phyloP scores from a whole-genome alignment of 169 alveolate genomes.

The Eimeria maxima region DNA sequence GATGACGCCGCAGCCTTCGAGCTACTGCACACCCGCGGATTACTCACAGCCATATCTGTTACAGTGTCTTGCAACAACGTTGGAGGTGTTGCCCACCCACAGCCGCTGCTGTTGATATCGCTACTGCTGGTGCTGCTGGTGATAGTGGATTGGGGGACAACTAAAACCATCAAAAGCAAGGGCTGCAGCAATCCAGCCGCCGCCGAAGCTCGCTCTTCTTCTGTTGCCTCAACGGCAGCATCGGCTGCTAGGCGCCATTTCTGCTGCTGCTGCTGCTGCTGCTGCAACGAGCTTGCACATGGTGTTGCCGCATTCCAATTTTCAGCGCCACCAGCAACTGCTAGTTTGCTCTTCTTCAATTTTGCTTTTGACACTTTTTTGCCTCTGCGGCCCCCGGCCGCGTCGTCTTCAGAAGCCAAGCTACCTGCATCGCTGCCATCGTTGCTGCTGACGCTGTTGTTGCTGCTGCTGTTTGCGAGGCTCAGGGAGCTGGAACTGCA shows the following conservation, averaged over 20 bases:
- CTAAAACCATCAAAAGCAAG: slow-evolving; percentile 23
- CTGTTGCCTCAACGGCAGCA: slow-evolving; percentile 58
- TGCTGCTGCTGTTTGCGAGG: slow-evolving; percentile 58
- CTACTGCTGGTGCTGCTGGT: slow-evolving; percentile 30
- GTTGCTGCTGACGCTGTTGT: slow-evolving; percentile 7
- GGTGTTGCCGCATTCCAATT: slow-evolving; percentile 1
- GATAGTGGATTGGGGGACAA: neutral
- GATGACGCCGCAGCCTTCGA: neutral
- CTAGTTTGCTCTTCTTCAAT: neutral
- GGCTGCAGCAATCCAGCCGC: slow-evolving; percentile 66
- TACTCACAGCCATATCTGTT: slow-evolving; percentile 49
- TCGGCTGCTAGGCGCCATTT: slow-evolving; percentile 64
- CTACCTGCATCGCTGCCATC: slow-evolving; percentile 3
- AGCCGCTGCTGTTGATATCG: neutral
- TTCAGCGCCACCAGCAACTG: slow-evolving; percentile 45
- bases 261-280: slow-evolving; percentile 37
- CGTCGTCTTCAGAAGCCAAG: neutral
- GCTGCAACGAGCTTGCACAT: neutral
- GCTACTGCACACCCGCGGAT: neutral
- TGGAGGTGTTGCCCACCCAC: slow-evolving; percentile 15
- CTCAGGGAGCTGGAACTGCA: slow-evolving; percentile 32
- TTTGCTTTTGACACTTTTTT: neutral
- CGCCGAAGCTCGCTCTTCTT: slow-evolving; percentile 43
- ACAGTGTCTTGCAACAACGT: neutral
- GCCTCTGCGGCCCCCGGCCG: neutral